Evolutionary conservation across 371 early-diverging fungal genomes (phyloP).

Genomic region (Mortierella sp.): DNA sequence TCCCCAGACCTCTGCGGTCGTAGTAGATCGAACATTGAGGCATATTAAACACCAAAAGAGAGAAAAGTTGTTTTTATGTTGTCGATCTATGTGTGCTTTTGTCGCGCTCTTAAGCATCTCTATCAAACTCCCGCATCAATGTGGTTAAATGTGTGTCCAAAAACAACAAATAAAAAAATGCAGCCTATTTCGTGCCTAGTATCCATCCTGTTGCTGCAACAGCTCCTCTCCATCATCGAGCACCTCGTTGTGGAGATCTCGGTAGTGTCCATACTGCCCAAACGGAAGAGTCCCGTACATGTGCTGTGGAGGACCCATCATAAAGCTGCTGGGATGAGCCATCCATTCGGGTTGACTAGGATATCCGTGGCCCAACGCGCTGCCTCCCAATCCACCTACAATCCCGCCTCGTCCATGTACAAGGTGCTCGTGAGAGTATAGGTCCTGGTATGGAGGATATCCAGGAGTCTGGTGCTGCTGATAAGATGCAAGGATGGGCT

Average conservation of each 20-base stretch:
- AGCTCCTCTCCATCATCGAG: slow-evolving; percentile 8
- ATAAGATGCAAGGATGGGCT: slow-evolving; percentile 6
- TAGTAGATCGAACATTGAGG: no score
- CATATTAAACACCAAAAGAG: neutral
- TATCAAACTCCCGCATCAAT: no score
- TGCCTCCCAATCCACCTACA: slow-evolving; percentile 13
- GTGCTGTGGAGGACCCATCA: slow-evolving; percentile 41
- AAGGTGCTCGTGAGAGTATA: slow-evolving; percentile 20
- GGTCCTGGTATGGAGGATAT: slow-evolving; percentile 40
- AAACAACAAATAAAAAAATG: neutral
- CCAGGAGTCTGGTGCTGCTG: slow-evolving; percentile 26
- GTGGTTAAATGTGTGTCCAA: no score
- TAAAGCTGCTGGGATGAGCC: slow-evolving; percentile 36
- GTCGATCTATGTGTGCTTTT: neutral
- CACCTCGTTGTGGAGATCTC: slow-evolving; percentile 4
- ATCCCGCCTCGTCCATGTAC: slow-evolving; percentile 16
- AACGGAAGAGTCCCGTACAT: slow-evolving; percentile 40
- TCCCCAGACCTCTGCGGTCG: neutral
- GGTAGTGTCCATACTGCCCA: slow-evolving; percentile 28
- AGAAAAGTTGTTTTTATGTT: neutral
- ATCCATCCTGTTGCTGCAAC: neutral
- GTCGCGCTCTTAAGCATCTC: no score
- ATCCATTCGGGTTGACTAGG: slow-evolving; percentile 48
- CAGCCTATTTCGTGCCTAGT: neutral
- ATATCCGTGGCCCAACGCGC: slow-evolving; percentile 17